phyloP scores from a whole-genome alignment of 176 grass and related monocot genomes.

The Carex pumila region DNA sequence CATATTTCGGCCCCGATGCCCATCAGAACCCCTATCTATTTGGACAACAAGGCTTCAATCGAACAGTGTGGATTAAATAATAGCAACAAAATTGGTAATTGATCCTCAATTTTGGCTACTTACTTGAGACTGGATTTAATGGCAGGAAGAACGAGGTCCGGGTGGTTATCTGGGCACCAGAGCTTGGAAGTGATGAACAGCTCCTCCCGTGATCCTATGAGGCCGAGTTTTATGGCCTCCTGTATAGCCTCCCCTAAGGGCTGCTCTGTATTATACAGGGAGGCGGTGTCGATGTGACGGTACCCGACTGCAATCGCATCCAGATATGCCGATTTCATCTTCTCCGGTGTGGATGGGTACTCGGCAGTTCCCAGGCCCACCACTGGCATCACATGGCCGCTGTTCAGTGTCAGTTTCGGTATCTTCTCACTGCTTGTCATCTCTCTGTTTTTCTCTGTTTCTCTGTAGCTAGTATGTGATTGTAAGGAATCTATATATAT shows the following conservation, averaged over 20 bases:
- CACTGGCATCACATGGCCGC: conserved; percentile 33
- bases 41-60: background rate
- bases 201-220: conserved; percentile 40
- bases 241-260: conserved; percentile 37
- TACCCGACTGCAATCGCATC: conserved; percentile 44
- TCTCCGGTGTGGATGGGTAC: background rate
- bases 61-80: background rate
- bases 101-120: background rate
- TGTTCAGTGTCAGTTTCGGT: conserved; percentile 37
- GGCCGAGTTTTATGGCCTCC: conserved; percentile 26
- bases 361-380: conserved; percentile 49
- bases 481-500: background rate
- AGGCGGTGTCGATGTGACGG: conserved; percentile 71
- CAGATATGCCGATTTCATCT: conserved; percentile 24
- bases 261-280: conserved; percentile 30
- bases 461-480: background rate
- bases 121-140: conserved; percentile 44
- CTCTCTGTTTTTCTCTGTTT: background rate
- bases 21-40: no score
- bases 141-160: conserved; percentile 42
- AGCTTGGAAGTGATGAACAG: conserved; percentile 72
- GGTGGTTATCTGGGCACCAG: conserved; percentile 53
- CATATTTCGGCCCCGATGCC: no score
- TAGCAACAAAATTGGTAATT: background rate
- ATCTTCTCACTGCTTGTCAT: background rate